phyloP scores from a whole-genome alignment of 345 rosid genomes.

The Dovyalis caffra region DNA sequence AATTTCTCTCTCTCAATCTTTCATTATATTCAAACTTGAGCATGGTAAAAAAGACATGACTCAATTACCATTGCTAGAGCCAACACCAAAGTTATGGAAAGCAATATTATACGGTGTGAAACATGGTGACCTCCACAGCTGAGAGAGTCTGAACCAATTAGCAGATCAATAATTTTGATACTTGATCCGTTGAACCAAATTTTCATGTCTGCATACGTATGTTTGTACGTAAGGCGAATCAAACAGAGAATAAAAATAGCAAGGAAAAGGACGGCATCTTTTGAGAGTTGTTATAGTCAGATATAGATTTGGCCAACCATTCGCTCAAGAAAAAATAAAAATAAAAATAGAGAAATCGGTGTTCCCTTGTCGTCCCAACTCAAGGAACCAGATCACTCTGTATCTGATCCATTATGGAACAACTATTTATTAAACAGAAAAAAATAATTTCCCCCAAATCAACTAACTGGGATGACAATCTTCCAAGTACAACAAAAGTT shows the following conservation, averaged over 20 bases:
- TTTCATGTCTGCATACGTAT: background rate
- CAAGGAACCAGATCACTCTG: conserved; percentile 14
- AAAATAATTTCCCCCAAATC: background rate
- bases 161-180: too few species aligned
- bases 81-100: too few species aligned
- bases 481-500: background rate
- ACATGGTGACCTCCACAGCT: too few species aligned
- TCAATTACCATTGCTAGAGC: too few species aligned
- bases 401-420: conserved; percentile 1
- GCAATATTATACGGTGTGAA: too few species aligned
- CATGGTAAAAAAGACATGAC: too few species aligned
- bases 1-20: too few species aligned
- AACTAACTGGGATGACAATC: background rate
- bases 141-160: too few species aligned
- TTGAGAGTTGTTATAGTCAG: conserved; percentile 38
- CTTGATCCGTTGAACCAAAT: background rate
- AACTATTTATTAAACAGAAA: background rate
- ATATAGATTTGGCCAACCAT: conserved; percentile 42
- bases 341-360: background rate
- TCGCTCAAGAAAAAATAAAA: background rate
- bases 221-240: background rate
- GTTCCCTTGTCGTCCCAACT: conserved; percentile 22
- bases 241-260: background rate
- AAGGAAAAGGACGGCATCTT: conserved; percentile 15
- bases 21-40: too few species aligned